phyloP scores from a whole-genome alignment of 805 yeast species.

The Candida alai region DNA sequence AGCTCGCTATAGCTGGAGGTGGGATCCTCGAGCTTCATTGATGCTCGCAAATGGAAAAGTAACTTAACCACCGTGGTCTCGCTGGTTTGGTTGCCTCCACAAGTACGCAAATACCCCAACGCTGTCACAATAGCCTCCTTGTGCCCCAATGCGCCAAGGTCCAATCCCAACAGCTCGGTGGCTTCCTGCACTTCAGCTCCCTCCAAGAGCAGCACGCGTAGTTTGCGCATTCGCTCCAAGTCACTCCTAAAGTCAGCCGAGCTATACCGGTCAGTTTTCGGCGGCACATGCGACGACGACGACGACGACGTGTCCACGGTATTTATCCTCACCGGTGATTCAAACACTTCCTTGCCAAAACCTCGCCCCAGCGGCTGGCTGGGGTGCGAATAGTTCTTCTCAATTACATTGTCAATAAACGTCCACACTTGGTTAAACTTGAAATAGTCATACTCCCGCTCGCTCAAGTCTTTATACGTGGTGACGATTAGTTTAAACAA shows the following conservation, averaged over 20 bases:
- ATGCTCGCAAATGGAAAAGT: slow-evolving; percentile 4
- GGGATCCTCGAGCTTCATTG: not conserved
- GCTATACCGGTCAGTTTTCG: slow-evolving; percentile 7
- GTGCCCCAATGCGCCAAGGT: not conserved
- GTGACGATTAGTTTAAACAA: slow-evolving; percentile 30
- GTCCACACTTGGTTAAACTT: slow-evolving; percentile 32
- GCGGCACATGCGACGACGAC: slow-evolving; percentile 2
- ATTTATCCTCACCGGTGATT: slow-evolving; percentile 33
- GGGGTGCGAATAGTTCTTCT: slow-evolving; percentile 12
- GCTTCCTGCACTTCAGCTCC: slow-evolving; percentile 16
- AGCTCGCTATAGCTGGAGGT: not conserved
- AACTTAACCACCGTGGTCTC: slow-evolving; percentile 8
- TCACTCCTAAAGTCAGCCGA: slow-evolving; percentile 24
- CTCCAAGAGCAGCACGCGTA: slow-evolving; percentile 9
- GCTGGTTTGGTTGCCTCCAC: slow-evolving; percentile 2
- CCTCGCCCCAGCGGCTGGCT: slow-evolving; percentile 7
- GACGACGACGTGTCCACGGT: slow-evolving; percentile 11
- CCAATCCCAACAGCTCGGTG: slow-evolving; percentile 1
- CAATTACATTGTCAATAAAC: slow-evolving; percentile 27
- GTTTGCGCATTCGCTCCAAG: slow-evolving; percentile 18
- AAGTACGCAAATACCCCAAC: slow-evolving; percentile 3
- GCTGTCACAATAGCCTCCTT: not conserved
- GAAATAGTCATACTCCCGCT: slow-evolving; percentile 31
- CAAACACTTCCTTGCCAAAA: slow-evolving; percentile 24
- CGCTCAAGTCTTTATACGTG: slow-evolving; percentile 31